Conservation (phyloP, 345 rosid species). For the Laguncularia racemosa region DNA sequence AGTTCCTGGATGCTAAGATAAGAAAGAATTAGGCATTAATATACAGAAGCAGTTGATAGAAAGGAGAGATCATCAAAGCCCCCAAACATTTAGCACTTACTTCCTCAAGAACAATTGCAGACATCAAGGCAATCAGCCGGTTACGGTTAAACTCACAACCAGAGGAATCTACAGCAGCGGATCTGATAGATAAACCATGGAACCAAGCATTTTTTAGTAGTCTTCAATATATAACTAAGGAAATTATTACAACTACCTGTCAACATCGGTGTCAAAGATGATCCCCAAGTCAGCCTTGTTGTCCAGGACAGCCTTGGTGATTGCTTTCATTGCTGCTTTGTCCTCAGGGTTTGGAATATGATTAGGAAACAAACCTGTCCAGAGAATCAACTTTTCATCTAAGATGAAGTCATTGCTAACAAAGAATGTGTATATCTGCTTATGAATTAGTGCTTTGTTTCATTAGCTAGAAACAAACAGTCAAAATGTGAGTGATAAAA, state of each 20-base stretch:
- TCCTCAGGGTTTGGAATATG: constrained; percentile 99
- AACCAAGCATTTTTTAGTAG: too few species aligned
- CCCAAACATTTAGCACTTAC: constrained; percentile 32
- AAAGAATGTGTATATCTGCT: neutral
- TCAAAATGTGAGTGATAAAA: too few species aligned
- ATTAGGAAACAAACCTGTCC: constrained; percentile 84
- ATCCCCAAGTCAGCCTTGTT: constrained; percentile 94
- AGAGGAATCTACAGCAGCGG: constrained; percentile 97
- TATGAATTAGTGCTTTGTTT: too few species aligned
- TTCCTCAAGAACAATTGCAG: constrained; percentile 94
- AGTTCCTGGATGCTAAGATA: constrained; percentile 84
- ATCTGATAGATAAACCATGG: constrained; percentile 31
- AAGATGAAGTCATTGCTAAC: constrained; percentile 7
- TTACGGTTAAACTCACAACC: constrained; percentile 90
- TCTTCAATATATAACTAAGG: too few species aligned
- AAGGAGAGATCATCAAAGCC: neutral
- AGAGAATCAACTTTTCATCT: constrained; percentile 6
- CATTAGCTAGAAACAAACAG: too few species aligned
- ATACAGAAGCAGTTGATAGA: neutral
- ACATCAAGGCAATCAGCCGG: constrained; percentile 80
- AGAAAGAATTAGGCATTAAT: constrained; percentile 1
- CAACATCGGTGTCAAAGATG: constrained; percentile 98
- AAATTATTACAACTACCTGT: constrained; percentile 38
- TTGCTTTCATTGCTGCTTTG: constrained; percentile 83
- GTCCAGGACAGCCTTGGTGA: constrained; percentile 77